Conservation (phyloP, 2,329 filamentous ascomycete species). For the Paracorniculantispora psalliotae region DNA sequence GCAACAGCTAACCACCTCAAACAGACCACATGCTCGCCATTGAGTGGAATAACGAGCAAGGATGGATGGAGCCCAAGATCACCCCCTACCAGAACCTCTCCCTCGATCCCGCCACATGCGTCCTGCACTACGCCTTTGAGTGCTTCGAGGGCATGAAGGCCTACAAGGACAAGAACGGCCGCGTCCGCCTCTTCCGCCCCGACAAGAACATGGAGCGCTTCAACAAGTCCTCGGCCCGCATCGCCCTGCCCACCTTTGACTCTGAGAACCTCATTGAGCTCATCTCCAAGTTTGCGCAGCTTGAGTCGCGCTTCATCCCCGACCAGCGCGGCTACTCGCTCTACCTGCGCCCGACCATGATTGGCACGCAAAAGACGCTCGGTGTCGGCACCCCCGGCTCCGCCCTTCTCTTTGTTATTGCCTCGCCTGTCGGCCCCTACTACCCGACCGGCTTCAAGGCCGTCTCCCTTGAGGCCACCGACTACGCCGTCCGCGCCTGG, state of each 20-base stretch:
- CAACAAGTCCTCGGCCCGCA: conserved; percentile 86
- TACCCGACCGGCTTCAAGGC: conserved; percentile 99
- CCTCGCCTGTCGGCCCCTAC: conserved; percentile 93
- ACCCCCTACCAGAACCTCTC: conserved; percentile 95
- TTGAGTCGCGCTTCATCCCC: conserved; percentile 89
- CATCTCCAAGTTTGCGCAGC: conserved; percentile 70
- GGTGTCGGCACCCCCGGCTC: conserved; percentile 90
- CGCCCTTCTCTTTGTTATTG: conserved; percentile 90
- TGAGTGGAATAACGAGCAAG: conserved; percentile 82
- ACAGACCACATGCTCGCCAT: conserved; percentile 94
- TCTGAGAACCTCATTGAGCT: conserved; percentile 69
- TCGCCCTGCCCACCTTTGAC: conserved; percentile 86
- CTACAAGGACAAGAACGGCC: conserved; percentile 79
- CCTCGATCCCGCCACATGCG: conserved; percentile 91
- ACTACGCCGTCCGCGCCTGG: conserved; percentile 96
- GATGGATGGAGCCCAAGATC: conserved; percentile 81
- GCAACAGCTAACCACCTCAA: neutral
- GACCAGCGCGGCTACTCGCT: conserved; percentile 83
- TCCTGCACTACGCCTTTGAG: conserved; percentile 98
- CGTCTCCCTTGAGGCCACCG: conserved; percentile 87
- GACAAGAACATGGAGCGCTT: conserved; percentile 94
- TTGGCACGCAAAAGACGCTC: conserved; percentile 91
- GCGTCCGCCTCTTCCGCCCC: conserved; percentile 84
- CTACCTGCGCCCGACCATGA: conserved; percentile 94
- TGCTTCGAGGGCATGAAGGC: conserved; percentile 99